Base-by-base conservation (phyloP, 768 basidiomycete species). In the Mycena pura region DNA sequence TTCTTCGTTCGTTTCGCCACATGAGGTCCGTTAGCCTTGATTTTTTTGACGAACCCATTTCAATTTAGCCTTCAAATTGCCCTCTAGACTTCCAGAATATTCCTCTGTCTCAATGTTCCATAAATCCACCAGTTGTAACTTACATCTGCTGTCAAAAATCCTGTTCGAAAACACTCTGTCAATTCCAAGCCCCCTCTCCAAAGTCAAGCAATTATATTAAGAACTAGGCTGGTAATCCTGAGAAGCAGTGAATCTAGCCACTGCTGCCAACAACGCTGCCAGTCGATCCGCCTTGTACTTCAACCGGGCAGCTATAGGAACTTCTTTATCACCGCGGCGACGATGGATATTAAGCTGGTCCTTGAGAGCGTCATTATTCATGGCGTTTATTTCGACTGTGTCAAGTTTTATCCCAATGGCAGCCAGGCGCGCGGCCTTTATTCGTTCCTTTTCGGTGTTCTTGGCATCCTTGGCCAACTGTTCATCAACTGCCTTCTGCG, bases 271-370 rank as follows among this genome's bases (percentile, higher is more conserved):
- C 5, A 56, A 15, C 0, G 31, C 54, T 22, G 15, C 44, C n/a
- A 46, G 3, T 7, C 44, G 15, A 5, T 45, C 24, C 8, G 21
- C 44, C 25, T 56, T 56, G 11, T 28, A 27, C n/a, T 38, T 39
- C 25, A 52, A 1, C 1, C 29, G 2, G 5, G 54, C 34, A 10
- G 45, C 46, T 13, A 27, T 36, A 4, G 54, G 54, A 7, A 56
- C 17, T 17, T 56, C 44, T 19, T 56, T 56, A 22, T 56, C 44
- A 9, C 44, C 44, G 6, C 24, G 3, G 3, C 34, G 32, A 4
- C 54, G 24, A 27, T 55, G 43, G 4, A 44, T 24, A 15, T 45
- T 43, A 8, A 55, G 43, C 25, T 55, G 53, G 11, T 55, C 53
- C 10, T 34, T 44, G 3, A 55, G 43, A 21, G 17, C 13, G 5